phyloP scores from a whole-genome alignment of 2,329 filamentous ascomycete species.

The Microsporum ferrugineum region DNA sequence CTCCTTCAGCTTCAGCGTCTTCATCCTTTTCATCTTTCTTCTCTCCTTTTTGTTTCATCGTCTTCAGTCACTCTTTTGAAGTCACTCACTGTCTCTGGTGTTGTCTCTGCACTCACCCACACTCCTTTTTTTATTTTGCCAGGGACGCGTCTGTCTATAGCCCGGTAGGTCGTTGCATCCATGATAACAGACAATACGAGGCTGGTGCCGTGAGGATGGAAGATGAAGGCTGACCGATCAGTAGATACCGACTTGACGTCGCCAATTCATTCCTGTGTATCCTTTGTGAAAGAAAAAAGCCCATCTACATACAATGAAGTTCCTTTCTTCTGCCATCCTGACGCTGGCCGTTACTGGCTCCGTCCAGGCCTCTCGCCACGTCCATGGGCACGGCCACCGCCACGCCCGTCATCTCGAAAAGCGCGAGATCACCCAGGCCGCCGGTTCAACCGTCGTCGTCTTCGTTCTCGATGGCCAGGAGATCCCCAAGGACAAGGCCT shows the following conservation, averaged over 20 bases:
- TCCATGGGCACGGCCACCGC: constrained; percentile 33
- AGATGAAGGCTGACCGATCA: too few species aligned
- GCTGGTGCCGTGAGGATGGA: too few species aligned
- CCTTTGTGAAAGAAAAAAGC: too few species aligned
- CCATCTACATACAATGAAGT: constrained; percentile 26
- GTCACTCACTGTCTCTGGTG: constrained; percentile 10
- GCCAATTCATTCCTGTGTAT: too few species aligned
- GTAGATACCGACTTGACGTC: too few species aligned
- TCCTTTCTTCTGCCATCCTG: constrained; percentile 26
- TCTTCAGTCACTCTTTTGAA: constrained; percentile 8
- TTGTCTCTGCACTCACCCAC: constrained; percentile 6
- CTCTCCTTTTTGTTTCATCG: neutral
- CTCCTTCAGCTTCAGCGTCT: constrained; percentile 13
- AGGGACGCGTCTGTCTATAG: constrained; percentile 11
- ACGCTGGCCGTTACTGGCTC: constrained; percentile 34
- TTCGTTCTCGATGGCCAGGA: constrained; percentile 59
- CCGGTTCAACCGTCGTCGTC: constrained; percentile 53
- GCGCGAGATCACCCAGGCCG: constrained; percentile 36
- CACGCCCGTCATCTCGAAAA: constrained; percentile 25
- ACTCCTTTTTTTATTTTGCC: constrained; percentile 11
- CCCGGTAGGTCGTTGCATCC: neutral
- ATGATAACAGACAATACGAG: too few species aligned
- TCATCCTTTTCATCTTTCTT: constrained; percentile 11
- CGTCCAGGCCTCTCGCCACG: constrained; percentile 17
- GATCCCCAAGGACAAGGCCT: constrained; percentile 54